Conservation (phyloP, 148 eudicot species). For the Nepenthes gracilis region DNA sequence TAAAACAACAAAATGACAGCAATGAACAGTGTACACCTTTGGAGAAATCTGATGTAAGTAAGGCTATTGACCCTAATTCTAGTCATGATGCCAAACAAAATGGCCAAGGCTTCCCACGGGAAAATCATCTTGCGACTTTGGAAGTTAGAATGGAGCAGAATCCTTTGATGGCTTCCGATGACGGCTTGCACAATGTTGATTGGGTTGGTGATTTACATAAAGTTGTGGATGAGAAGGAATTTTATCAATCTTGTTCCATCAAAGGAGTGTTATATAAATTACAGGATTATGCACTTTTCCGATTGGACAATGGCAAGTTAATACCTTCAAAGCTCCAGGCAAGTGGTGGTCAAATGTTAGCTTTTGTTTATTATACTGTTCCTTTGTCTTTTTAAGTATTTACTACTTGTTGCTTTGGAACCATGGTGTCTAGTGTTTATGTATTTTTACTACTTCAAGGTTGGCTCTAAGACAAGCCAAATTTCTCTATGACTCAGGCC, state of each 20-base stretch:
- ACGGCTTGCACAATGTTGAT: slow-evolving; percentile 35
- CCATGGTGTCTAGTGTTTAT: too few species aligned
- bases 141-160: slow-evolving; percentile 18
- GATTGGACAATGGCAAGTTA: slow-evolving; percentile 28
- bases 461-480: too few species aligned
- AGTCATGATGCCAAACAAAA: slow-evolving; percentile 2
- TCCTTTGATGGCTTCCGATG: slow-evolving; percentile 24
- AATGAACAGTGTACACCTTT: slow-evolving; percentile 4
- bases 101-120: slow-evolving; percentile 18
- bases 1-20: slow-evolving; percentile 19
- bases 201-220: slow-evolving; percentile 64
- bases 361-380: background rate
- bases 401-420: too few species aligned
- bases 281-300: slow-evolving; percentile 55
- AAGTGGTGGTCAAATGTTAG: background rate
- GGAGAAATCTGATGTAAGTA: slow-evolving; percentile 13
- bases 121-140: slow-evolving; percentile 20
- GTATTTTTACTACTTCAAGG: too few species aligned
- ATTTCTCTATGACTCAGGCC: slow-evolving; percentile 32
- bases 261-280: slow-evolving; percentile 53
- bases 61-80: slow-evolving; percentile 8
- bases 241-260: slow-evolving; percentile 64
- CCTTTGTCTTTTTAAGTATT: too few species aligned
- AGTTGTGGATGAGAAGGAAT: slow-evolving; percentile 45
- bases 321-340: slow-evolving; percentile 72